phyloP scores from a whole-genome alignment of 306 rosid species.

The Vicia faba region DNA sequence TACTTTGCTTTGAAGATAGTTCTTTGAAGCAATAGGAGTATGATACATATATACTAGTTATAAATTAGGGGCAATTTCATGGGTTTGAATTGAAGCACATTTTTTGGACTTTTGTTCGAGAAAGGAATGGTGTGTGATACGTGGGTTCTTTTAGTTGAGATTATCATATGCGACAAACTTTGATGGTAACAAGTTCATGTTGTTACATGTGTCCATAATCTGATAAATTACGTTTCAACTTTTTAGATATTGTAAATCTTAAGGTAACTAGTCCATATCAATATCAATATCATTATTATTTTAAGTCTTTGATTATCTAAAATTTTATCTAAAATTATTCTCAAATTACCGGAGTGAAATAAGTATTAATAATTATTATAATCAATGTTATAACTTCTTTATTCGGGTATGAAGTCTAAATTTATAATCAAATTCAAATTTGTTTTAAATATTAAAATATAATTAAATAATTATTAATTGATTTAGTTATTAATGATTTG shows the following conservation, averaged over 20 bases:
- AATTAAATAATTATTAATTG: too few species aligned
- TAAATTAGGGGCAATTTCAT: conserved; percentile 15
- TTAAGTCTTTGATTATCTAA: background rate
- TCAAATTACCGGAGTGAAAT: background rate
- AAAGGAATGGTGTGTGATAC: conserved; percentile 17
- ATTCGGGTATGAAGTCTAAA: too few species aligned
- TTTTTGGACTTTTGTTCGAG: conserved; percentile 27
- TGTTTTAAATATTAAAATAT: too few species aligned
- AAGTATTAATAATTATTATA: too few species aligned
- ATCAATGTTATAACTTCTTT: too few species aligned
- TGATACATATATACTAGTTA: background rate
- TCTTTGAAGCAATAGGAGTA: too few species aligned
- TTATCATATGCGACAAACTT: conserved; percentile 15
- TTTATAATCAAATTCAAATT: too few species aligned
- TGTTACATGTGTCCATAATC: conserved; percentile 34
- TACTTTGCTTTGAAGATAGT: too few species aligned
- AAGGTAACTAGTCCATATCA: background rate
- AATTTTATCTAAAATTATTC: background rate
- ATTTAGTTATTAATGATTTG: too few species aligned
- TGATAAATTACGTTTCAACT: conserved; percentile 9
- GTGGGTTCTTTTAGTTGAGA: conserved; percentile 23
- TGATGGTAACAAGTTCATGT: conserved; percentile 32
- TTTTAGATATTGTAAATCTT: background rate
- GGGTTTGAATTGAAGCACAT: conserved; percentile 12
- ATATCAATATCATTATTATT: background rate